Evolutionary conservation across 2,329 filamentous ascomycete species (phyloP).

Genomic region (Colletotrichum sp.): DNA sequence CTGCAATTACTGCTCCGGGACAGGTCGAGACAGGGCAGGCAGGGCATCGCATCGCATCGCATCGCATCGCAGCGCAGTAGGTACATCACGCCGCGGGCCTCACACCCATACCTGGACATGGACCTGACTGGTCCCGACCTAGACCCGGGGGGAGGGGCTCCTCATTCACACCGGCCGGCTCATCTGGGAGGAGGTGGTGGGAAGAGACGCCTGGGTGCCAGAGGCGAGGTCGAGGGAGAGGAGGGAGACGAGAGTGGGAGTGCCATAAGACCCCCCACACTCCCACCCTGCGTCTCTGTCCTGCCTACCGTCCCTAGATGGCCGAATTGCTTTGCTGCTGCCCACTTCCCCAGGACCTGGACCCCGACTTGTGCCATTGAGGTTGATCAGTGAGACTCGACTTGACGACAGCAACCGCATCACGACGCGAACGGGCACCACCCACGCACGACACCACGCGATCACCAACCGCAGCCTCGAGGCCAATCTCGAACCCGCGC

Average conservation of each 20-base stretch:
- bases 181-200: not conserved
- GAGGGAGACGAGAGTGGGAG: not conserved
- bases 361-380: slow-evolving; percentile 1
- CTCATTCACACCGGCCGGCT: not conserved
- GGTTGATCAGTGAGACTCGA: not conserved
- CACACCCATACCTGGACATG: not conserved
- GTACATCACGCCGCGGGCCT: not conserved
- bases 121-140: not conserved
- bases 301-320: not conserved
- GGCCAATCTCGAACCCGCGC: not conserved
- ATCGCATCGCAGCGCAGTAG: not conserved
- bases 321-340: not conserved
- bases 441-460: not conserved
- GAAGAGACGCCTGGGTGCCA: not conserved
- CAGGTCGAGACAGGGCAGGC: not conserved
- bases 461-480: not conserved
- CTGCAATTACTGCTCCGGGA: not conserved
- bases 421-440: not conserved
- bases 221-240: not conserved
- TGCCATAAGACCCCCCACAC: slow-evolving; percentile 19
- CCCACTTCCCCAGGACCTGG: slow-evolving; percentile 13
- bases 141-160: not conserved
- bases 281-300: not conserved
- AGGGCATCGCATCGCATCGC: slow-evolving; percentile 2
- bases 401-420: not conserved